These are phyloP conservation scores for Aspergillus diversus DNA, from an alignment of 495 filamentous ascomycete species.

Conservation along the genomic window DNA sequence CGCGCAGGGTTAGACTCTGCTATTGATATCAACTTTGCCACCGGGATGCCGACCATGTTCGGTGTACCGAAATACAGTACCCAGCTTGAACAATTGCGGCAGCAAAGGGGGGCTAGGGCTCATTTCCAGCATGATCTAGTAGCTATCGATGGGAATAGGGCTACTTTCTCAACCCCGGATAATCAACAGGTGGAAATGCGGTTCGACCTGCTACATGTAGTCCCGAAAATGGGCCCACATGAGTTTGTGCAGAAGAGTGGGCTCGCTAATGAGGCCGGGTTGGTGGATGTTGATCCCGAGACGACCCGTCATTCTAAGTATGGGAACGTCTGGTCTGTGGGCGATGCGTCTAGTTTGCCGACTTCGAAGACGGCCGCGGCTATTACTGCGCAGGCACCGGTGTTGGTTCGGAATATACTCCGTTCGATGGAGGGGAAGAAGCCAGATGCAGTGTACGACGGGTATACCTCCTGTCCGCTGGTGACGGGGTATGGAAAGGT, in stretches of 20 bases:
- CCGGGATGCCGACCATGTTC: conserved; percentile 65
- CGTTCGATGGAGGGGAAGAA: conserved; percentile 57
- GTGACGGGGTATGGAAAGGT: conserved; percentile 68
- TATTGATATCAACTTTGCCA: conserved; percentile 65
- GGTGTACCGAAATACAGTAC: conserved; percentile 70
- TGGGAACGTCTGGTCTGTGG: conserved; percentile 68
- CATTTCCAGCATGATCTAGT: conserved; percentile 69
- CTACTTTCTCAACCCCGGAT: conserved; percentile 52
- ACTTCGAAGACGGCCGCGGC: conserved; percentile 72
- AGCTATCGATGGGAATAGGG: conserved; percentile 59
- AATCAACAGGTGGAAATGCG: conserved; percentile 49
- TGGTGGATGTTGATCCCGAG: conserved; percentile 64
- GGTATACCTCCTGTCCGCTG: conserved; percentile 72
- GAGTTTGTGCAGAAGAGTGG: conserved; percentile 59
- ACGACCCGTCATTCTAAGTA: conserved; percentile 64
- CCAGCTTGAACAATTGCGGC: conserved; percentile 60
- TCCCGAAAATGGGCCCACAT: conserved; percentile 65
- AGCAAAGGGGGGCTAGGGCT: conserved; percentile 64
- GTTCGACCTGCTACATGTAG: conserved; percentile 64
- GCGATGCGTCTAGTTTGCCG: conserved; percentile 67
- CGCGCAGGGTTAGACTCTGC: conserved; percentile 39
- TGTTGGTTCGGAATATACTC: conserved; percentile 62
- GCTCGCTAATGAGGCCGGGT: conserved; percentile 62
- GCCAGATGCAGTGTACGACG: conserved; percentile 57
- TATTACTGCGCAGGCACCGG: conserved; percentile 64